phyloP scores from a whole-genome alignment of 257 asterid species.

The Penstemon eatonii region DNA sequence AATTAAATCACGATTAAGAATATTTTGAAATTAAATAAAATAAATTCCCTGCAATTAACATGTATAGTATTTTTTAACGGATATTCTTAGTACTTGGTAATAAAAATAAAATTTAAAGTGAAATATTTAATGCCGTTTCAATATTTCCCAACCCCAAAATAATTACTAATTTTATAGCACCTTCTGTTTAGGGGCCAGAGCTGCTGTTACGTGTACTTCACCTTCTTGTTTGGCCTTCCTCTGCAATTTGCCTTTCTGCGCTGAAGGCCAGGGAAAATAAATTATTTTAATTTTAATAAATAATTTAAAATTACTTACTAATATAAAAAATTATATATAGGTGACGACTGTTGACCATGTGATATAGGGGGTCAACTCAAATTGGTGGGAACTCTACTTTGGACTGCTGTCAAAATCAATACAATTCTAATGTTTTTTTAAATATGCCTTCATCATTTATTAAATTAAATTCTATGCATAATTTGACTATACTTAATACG shows the following conservation, averaged over 20 bases:
- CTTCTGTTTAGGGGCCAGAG: not conserved
- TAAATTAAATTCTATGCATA: not conserved
- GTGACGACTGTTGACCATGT: slow-evolving; percentile 16
- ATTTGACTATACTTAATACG: no score
- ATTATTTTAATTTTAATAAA: no score
- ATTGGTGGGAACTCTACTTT: not conserved
- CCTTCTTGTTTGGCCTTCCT: not conserved
- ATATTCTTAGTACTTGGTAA: no score
- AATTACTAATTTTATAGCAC: slow-evolving; percentile 1
- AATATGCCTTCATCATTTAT: not conserved
- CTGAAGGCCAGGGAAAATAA: no score
- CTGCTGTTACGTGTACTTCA: not conserved
- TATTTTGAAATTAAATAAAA: no score
- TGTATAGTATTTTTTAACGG: no score
- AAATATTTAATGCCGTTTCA: not conserved
- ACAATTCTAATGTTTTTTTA: not conserved
- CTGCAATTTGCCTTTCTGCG: no score
- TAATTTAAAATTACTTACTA: not conserved
- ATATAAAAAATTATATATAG: not conserved
- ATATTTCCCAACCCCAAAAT: not conserved
- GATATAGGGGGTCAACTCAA: slow-evolving; percentile 18
- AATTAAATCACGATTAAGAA: no score
- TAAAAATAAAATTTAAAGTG: not conserved
- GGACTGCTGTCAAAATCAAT: slow-evolving; percentile 25
- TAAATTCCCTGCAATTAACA: no score